Evolutionary conservation across 352 stramenopile species (phyloP), one percentile per base, ranked within the genome.

Genomic region (Phytopythium kandeliae): DNA sequence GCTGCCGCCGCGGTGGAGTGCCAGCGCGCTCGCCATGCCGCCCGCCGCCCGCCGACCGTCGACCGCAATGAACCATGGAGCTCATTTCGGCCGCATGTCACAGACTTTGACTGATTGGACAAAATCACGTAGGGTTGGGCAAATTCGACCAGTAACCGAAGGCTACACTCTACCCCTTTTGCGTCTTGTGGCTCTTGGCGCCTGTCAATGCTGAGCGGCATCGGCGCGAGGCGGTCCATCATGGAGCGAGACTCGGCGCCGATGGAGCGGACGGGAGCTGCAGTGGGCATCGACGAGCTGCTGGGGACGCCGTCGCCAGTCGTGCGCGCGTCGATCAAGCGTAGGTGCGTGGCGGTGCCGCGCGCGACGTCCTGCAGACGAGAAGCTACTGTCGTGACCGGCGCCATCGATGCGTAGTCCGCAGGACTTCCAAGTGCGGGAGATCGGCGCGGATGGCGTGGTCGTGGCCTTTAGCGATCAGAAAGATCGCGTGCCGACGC

Each of bases 371-470:
- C n/a, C 10, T 15, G n/a, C 6, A 6, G 6, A 35, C 4, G 7
- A 33, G 28, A 33, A 33, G 28, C n/a, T n/a, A n/a, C n/a, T n/a
- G n/a, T n/a, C 28, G 28, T 31, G 9, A 31, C 28, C 28, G 28
- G 28, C 28, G 13, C 34, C 34, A 12, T 22, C 15, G 3, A 22
- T 40, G 19, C 37, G 19, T 31, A 71, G 51, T 43, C 67, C 76
- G 12, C 55, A 73, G 38, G 82, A 92, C 48, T 92, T 92, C 52
- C 49, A 84, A 17, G 82, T 92, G 36, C 75, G 62, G 40, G 82
- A 92, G 60, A 84, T 90, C 57, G 71, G 63, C 49, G 37, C 55
- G 8, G 45, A 67, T 12, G 63, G 68, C 46, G 28, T 58, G 9
- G 55, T 88, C 26, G 65, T 89, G 19, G 25, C 25, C 9, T 69